These are phyloP conservation scores for Stentor roeselii DNA, from an alignment of 73 alveolate genomes.

Conservation along the genomic window DNA sequence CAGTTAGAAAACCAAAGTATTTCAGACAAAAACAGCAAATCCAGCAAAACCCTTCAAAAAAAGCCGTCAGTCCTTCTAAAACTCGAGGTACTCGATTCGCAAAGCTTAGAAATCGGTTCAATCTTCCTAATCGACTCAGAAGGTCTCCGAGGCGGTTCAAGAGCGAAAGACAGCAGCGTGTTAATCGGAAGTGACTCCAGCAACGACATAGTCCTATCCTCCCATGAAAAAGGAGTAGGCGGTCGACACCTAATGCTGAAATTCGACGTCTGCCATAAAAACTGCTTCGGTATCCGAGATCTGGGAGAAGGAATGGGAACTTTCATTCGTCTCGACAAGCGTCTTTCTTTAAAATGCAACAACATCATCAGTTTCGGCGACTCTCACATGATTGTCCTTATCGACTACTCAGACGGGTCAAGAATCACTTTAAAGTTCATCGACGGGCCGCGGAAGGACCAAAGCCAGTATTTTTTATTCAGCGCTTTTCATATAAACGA, in stretches of 20 bases:
- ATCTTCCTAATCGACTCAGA: neutral
- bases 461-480: slow-evolving; percentile 43
- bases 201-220: neutral
- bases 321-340: slow-evolving; percentile 43
- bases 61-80: neutral
- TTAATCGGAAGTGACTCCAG: neutral
- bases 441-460: slow-evolving; percentile 70
- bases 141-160: neutral
- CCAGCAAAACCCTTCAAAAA: neutral
- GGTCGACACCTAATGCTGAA: neutral
- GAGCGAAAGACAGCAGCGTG: neutral
- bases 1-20: neutral
- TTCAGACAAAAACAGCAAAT: neutral
- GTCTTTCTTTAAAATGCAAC: slow-evolving; percentile 45
- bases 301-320: slow-evolving; percentile 71
- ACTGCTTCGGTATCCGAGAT: slow-evolving; percentile 6
- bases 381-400: slow-evolving; percentile 57
- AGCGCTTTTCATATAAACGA: slow-evolving; percentile 31
- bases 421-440: slow-evolving; percentile 54
- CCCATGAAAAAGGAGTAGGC: slow-evolving; percentile 14
- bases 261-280: neutral
- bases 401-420: slow-evolving; percentile 30
- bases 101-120: neutral
- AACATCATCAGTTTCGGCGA: slow-evolving; percentile 61
- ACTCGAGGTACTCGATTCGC: neutral